Percentiles rank a stretch among this genome's conserved stretches.
Evolutionary conservation across 805 yeast genomes (phyloP).

Genomic region (Monosporozyma servazzii): DNA sequence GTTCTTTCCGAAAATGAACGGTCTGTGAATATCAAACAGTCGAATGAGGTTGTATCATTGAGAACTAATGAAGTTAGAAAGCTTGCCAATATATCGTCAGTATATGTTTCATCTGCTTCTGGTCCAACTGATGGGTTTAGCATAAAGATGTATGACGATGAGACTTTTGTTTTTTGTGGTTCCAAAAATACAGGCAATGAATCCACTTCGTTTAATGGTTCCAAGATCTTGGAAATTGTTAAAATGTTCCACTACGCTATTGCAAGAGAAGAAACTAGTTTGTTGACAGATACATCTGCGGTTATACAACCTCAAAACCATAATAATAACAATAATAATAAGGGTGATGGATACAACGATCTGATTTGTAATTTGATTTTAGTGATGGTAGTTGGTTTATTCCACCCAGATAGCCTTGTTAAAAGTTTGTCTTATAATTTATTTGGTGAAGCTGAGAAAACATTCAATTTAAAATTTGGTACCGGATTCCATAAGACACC

Average conservation of each 20-base stretch:
- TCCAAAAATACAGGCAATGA: constrained; percentile 31
- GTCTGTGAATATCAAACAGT: constrained; percentile 30
- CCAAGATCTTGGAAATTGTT: constrained; percentile 55
- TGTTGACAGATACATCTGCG: constrained; percentile 11
- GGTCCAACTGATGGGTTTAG: constrained; percentile 45
- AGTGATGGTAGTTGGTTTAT: constrained; percentile 57
- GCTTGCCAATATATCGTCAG: constrained; percentile 34
- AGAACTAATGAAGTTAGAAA: constrained; percentile 36
- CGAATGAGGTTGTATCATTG: constrained; percentile 29
- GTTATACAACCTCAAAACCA: not conserved
- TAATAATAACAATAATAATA: not conserved
- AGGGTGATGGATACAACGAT: constrained; percentile 26
- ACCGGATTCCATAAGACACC: constrained; percentile 44
- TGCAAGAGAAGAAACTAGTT: constrained; percentile 39
- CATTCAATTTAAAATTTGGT: constrained; percentile 54
- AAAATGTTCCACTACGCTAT: constrained; percentile 61
- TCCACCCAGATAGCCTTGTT: constrained; percentile 49
- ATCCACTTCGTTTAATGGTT: constrained; percentile 35
- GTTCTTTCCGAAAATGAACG: constrained; percentile 38
- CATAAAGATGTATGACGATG: constrained; percentile 32
- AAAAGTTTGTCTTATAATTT: constrained; percentile 56
- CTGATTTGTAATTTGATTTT: constrained; percentile 55
- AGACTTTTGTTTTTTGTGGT: constrained; percentile 36
- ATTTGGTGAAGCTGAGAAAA: constrained; percentile 49
- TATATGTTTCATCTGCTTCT: constrained; percentile 34